phyloP scores from a whole-genome alignment of 208 protist genomes.

The Trichomonas vaginalis region DNA sequence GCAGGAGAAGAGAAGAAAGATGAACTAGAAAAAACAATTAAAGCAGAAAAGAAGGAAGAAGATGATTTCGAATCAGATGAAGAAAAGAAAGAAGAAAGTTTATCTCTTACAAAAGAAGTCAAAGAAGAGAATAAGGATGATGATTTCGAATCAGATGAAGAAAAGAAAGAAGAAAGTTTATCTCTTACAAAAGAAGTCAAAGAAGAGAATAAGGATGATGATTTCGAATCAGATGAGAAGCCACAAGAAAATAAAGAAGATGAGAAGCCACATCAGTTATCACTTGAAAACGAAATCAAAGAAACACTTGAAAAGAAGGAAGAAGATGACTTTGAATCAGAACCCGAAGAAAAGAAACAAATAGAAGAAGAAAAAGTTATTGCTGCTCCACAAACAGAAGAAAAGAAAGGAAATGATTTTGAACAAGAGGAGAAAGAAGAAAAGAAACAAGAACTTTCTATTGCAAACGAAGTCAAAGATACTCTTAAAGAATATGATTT shows the following conservation, averaged over 20 bases:
- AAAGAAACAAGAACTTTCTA: background rate
- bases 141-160: background rate
- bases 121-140: background rate
- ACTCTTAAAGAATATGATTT: background rate
- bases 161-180: no score
- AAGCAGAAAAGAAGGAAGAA: background rate
- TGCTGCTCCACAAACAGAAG: no score
- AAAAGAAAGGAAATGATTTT: background rate
- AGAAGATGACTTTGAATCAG: background rate
- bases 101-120: background rate
- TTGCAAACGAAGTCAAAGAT: background rate
- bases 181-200: background rate
- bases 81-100: background rate
- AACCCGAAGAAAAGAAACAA: background rate
- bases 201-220: background rate
- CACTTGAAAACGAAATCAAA: no score
- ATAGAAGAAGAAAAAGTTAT: no score
- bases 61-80: no score
- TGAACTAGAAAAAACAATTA: background rate
- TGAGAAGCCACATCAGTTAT: no score
- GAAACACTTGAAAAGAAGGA: no score
- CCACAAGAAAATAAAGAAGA: no score
- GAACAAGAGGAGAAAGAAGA: background rate
- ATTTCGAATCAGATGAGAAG: background rate
- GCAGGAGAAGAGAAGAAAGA: background rate